Evolutionary conservation across 2,329 filamentous ascomycete species (phyloP).

Genomic region (Pseudocercospora crystallina): DNA sequence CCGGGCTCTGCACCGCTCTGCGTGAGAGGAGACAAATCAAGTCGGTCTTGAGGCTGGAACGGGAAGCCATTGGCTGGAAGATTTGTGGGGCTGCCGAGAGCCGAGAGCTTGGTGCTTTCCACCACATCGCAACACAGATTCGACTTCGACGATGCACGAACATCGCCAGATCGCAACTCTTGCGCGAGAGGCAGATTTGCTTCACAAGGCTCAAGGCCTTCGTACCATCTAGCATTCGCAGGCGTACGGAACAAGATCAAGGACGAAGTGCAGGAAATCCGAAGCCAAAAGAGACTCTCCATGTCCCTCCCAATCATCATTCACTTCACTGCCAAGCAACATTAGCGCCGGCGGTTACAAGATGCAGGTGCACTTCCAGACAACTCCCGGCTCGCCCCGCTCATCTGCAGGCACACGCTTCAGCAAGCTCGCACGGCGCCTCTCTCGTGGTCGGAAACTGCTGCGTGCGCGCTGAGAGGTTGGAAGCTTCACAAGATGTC

Average conservation of each 20-base stretch:
- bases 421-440: constrained; percentile 14
- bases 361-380: constrained; percentile 6
- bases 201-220: no score
- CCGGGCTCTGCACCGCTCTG: constrained; percentile 1
- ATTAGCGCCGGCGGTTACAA: constrained; percentile 22
- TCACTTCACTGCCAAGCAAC: constrained; percentile 14
- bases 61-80: constrained; percentile 8
- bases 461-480: constrained; percentile 19
- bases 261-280: no score
- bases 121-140: no score
- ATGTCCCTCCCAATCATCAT: constrained; percentile 10
- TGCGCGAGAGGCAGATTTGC: no score
- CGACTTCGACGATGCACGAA: no score
- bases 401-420: constrained; percentile 19
- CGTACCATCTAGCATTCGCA: no score
- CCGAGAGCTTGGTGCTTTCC: no score
- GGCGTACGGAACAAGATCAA: no score
- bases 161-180: no score
- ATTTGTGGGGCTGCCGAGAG: no score
- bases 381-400: constrained; percentile 12
- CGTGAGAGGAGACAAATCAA: constrained; percentile 17
- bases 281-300: no score
- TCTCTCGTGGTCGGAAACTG: constrained; percentile 9
- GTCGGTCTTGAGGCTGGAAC: constrained; percentile 8
- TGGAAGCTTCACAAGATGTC: background rate